phyloP scores from a whole-genome alignment of 352 stramenopile species.

The Pythium utonaiense region DNA sequence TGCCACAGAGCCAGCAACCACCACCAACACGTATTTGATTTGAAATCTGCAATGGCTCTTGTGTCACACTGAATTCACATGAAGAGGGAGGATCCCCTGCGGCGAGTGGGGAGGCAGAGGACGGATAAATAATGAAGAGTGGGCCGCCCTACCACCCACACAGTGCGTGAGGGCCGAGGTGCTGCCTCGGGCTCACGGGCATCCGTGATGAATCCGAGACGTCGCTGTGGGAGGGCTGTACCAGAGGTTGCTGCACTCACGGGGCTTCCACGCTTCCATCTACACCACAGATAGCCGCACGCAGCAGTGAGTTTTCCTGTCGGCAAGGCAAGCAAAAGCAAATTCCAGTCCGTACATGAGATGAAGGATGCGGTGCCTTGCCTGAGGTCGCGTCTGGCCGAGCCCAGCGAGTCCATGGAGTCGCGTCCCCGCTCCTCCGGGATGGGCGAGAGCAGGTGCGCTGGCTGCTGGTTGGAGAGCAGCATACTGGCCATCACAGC shows the following conservation, averaged over 20 bases:
- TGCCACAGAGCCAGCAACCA: background rate
- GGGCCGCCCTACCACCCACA: too few species aligned
- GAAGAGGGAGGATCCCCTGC: background rate
- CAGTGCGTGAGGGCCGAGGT: too few species aligned
- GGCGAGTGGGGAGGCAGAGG: too few species aligned
- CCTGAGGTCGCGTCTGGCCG: conserved; percentile 11
- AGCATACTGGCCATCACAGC: background rate
- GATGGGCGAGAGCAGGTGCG: conserved; percentile 66
- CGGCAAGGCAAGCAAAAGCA: background rate
- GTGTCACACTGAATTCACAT: background rate
- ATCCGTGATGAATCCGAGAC: too few species aligned
- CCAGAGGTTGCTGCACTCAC: too few species aligned
- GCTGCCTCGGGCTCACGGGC: too few species aligned
- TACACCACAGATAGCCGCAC: background rate
- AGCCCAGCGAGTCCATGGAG: conserved; percentile 23
- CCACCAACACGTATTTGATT: background rate
- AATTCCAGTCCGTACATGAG: conserved; percentile 13
- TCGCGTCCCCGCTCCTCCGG: conserved; percentile 52
- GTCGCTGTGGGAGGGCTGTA: too few species aligned
- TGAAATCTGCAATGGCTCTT: background rate
- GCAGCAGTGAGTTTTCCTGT: background rate
- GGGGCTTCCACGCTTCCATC: conserved; percentile 18
- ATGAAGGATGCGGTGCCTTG: conserved; percentile 7
- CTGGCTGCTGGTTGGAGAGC: conserved; percentile 26
- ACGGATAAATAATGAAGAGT: too few species aligned